Conservation (phyloP, 108 stramenopile genomes). For the Bacterosira constricta region DNA sequence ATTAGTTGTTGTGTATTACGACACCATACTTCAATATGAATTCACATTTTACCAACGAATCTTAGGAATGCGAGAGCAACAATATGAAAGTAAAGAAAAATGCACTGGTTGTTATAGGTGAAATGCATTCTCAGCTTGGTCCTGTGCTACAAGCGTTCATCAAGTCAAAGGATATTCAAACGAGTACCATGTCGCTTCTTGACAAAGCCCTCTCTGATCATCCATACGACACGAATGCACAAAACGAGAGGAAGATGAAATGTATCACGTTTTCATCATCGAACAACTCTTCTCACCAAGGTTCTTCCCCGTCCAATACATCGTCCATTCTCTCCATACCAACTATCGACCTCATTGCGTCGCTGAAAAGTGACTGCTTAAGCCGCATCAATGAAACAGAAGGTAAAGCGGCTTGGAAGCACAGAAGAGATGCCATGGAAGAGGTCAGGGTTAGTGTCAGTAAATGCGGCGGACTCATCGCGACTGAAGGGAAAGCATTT, state of each 20-base stretch:
- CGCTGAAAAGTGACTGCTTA: constrained; percentile 58
- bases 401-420: constrained; percentile 87
- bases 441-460: constrained; percentile 62
- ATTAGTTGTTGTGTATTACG: neutral
- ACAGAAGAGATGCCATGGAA: constrained; percentile 82
- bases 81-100: constrained; percentile 82
- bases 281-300: neutral
- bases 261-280: constrained; percentile 41
- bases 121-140: constrained; percentile 75
- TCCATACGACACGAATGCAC: constrained; percentile 52
- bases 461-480: constrained; percentile 58
- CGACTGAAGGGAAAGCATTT: constrained; percentile 40
- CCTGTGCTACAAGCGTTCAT: constrained; percentile 64
- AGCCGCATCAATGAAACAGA: constrained; percentile 63
- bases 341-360: constrained; percentile 54
- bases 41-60: neutral
- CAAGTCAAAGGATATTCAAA: constrained; percentile 39
- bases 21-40: neutral
- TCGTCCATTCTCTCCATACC: constrained; percentile 48
- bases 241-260: constrained; percentile 36
- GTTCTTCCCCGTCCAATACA: neutral
- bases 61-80: constrained; percentile 51
- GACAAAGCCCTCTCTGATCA: constrained; percentile 55
- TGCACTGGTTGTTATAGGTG: constrained; percentile 60
- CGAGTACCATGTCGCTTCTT: constrained; percentile 37